Evolutionary conservation across 2,329 filamentous ascomycete species (phyloP), one percentile per base, ranked within the genome.

Genomic region (Pyrenophora seminiperda): DNA sequence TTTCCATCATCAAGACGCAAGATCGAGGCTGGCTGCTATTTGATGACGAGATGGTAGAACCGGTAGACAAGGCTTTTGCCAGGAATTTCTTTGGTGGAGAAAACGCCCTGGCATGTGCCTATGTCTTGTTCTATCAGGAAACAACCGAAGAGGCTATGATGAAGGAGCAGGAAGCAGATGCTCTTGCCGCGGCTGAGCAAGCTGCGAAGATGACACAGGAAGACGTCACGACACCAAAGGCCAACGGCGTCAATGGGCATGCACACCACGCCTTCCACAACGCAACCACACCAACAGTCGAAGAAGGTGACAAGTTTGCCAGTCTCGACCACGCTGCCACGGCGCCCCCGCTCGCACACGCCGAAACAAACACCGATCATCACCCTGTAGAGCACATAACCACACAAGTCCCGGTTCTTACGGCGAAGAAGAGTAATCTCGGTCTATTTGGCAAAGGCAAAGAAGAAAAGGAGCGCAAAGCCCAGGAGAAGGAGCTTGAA

Each of bases 21-120:
- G 94, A 97, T 68, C 85, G 90, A 44, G 94, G 94, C 20, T 99
- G 94, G 94, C 77, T 99, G 33, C 77, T 99, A 5, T 99, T 99
- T 63, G 94, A 99, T 63, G 94, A 99, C 66, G 94, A 99, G 75
- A 91, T 97, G 85, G 94, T 99, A 4, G 94, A 99, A 72, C 94
- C 94, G 0, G 94, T 99, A 4, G 91, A 97, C 73, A 97, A 97
- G 74, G 87, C 89, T 68, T 99, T 95, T 67, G 94, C 99, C 30
- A 85, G 88, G 59, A 97, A 96, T 71, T 99, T 99, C 75, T 99
- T 99, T 65, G 94, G 94, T 13, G 94, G 97, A 70, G 91, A 79
- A 43, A 76, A 77, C 39, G 91, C 91, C 3, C 84, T 95, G 72
- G 94, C 94, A 7, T 97, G 92, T 64, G 94, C 94, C 22, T 99